Base-by-base conservation (phyloP, 1,284 basidiomycete genomes). In the Fomitopsis palustris region DNA sequence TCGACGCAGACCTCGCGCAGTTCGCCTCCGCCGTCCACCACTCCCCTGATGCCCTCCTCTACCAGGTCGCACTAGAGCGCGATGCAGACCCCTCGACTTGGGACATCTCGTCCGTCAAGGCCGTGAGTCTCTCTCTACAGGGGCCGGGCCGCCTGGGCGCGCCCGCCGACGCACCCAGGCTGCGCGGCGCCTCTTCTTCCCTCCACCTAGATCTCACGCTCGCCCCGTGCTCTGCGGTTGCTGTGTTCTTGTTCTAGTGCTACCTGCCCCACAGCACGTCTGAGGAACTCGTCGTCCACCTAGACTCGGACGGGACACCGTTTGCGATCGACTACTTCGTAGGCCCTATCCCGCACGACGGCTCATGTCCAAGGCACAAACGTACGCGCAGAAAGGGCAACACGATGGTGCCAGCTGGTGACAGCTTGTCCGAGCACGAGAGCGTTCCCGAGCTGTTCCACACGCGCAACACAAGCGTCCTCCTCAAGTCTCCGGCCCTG, bases 251-350 rank as follows among this genome's bases (percentile, higher is more conserved):
- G 54, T 53, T 57, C 61, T 55, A 82, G 90, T 92, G 90, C 70
- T 83, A 90, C 70, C 74, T 92, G 16, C 69, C 75, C 19, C 68
- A 74, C 56, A 76, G 77, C 57, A 78, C 79, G 17, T 74, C 80
- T 31, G 87, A 90, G 58, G 76, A 77, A 31, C 69, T 92, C 64
- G 72, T 80, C 49, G 70, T 92, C n/a, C 87, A 89, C 69, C 70
- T 81, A 60, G 70, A 75, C 41, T 67, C 74, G 39, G 75, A 75
- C 53, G 74, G 76, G 39, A 70, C 70, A 54, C 84, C 87, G 10
- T 84, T 83, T 69, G 81, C 85, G 54, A 66, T 92, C 57, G 86
- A 91, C 69, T 88, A 90, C 69, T 89, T 88, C 65, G 75, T 92
- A 27, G 78, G 78, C 47, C 84, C 88, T 49, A 75, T 84, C 51